Evolutionary conservation across 768 basidiomycete species (phyloP).

Genomic region (Candolleomyces eurysporus): DNA sequence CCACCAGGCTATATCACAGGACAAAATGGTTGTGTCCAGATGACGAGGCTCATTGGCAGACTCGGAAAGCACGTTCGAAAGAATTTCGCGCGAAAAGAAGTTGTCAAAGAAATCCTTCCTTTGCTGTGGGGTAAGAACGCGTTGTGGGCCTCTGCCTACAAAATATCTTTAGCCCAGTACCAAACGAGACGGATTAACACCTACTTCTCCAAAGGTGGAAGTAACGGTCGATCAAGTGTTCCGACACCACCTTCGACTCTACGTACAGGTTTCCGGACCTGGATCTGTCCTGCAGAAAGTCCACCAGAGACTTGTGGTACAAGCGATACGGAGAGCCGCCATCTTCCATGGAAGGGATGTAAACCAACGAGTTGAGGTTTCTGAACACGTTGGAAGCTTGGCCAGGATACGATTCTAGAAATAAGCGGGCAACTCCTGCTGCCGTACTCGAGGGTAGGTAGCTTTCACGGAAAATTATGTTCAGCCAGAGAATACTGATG

Average conservation of each 20-base stretch:
- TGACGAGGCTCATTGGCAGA: neutral
- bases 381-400: neutral
- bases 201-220: too few species aligned
- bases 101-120: too few species aligned
- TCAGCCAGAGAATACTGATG: neutral
- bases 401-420: neutral
- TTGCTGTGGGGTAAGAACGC: too few species aligned
- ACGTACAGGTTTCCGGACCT: too few species aligned
- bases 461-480: neutral
- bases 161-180: too few species aligned
- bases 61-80: neutral
- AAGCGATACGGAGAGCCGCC: neutral
- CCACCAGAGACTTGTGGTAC: neutral
- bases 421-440: neutral
- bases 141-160: too few species aligned
- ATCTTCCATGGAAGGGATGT: neutral
- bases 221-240: too few species aligned
- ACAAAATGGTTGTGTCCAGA: neutral
- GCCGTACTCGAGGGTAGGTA: neutral
- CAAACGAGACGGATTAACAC: neutral
- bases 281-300: too few species aligned
- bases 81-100: neutral
- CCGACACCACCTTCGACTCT: too few species aligned
- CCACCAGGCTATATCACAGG: neutral
- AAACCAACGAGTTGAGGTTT: neutral